These are phyloP conservation scores for Piromyces finnis DNA, from an alignment of 192 early-diverging fungal species.

Conservation along the genomic window DNA sequence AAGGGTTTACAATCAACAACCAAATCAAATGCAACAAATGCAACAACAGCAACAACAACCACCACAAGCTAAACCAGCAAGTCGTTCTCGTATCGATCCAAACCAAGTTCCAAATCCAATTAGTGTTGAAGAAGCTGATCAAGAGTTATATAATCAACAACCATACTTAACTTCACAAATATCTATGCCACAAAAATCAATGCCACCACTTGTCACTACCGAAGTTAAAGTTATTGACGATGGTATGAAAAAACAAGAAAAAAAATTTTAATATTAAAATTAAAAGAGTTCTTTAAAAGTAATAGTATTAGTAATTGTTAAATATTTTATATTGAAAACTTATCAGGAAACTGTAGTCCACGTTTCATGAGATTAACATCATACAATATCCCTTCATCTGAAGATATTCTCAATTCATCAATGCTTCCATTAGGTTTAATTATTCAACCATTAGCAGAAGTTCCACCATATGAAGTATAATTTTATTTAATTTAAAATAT, in stretches of 20 bases:
- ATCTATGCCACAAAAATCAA: conserved; percentile 47
- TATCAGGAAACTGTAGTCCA: conserved; percentile 64
- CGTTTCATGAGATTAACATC: conserved; percentile 78
- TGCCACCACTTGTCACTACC: conserved; percentile 64
- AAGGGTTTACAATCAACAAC: background rate
- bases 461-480: conserved; percentile 50
- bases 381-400: conserved; percentile 66
- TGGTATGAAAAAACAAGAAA: conserved; percentile 17
- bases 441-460: conserved; percentile 78
- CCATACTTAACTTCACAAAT: conserved; percentile 57
- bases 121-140: conserved; percentile 65
- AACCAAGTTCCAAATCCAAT: conserved; percentile 85
- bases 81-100: conserved; percentile 53
- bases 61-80: conserved; percentile 11
- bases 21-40: background rate
- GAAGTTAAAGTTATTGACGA: conserved; percentile 72
- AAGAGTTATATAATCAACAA: conserved; percentile 34
- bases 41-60: background rate
- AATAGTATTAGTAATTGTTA: too few relatives aligned
- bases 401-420: conserved; percentile 60
- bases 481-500: background rate
- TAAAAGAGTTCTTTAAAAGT: too few relatives aligned
- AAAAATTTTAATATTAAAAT: background rate
- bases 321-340: too few relatives aligned
- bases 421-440: conserved; percentile 70